Conservation (phyloP, 345 rosid species). For the Bruguiera gymnorhiza region DNA sequence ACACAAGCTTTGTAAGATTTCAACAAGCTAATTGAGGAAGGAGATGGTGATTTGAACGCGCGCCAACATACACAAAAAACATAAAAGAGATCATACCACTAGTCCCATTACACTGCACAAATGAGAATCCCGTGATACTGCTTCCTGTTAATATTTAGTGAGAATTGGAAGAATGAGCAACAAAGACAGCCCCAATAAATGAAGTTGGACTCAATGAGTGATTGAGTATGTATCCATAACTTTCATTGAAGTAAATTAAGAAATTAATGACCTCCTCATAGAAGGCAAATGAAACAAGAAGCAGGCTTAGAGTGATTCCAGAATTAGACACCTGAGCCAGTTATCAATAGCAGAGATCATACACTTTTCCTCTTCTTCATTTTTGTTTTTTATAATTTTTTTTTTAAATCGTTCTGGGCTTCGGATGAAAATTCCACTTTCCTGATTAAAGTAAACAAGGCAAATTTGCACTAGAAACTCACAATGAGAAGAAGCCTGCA, state of each 20-base stretch:
- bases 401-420: not conserved
- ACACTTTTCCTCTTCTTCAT: not conserved
- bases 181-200: not conserved
- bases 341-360: not conserved
- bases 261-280: conserved; percentile 18
- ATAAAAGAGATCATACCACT: conserved; percentile 20
- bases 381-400: not conserved
- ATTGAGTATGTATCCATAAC: not conserved
- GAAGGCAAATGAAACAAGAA: conserved; percentile 29
- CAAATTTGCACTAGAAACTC: conserved; percentile 3
- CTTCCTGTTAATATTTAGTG: conserved; percentile 11
- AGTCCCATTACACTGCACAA: conserved; percentile 25
- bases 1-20: conserved; percentile 17
- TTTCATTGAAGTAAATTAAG: not conserved
- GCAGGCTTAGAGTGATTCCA: conserved; percentile 27
- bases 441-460: not conserved
- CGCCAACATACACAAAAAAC: not conserved
- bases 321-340: conserved; percentile 20
- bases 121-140: conserved; percentile 15
- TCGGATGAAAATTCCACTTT: not conserved
- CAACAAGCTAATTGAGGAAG: not conserved
- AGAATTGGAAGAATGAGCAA: not conserved
- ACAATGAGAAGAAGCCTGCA: conserved; percentile 30
- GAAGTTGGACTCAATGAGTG: not conserved
- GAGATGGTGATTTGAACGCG: not conserved